phyloP scores from a whole-genome alignment of 768 basidiomycete species.

The Xerocomus spinulosus region DNA sequence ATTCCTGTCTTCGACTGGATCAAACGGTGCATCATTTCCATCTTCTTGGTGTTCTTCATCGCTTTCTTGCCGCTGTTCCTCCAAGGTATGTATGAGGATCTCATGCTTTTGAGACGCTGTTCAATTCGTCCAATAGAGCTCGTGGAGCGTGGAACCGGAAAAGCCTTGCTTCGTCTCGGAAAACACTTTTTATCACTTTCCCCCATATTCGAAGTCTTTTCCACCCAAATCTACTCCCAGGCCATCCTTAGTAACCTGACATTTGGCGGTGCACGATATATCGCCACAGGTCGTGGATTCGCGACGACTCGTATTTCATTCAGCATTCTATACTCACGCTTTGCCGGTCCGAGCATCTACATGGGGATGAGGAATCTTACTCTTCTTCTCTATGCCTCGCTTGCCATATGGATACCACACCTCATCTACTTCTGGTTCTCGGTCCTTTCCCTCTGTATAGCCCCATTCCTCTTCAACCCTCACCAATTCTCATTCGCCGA shows the following conservation, averaged over 20 bases:
- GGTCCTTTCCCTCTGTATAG: conserved; percentile 88
- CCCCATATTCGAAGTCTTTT: conserved; percentile 98
- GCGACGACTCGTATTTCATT: conserved; percentile 96
- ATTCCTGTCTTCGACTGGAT: conserved; percentile 98
- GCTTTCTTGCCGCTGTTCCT: conserved; percentile 95
- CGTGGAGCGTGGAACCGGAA: conserved; percentile 93
- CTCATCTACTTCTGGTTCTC: conserved; percentile 99
- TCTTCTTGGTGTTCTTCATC: conserved; percentile 98
- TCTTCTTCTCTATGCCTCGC: conserved; percentile 83
- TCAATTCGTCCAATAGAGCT: conserved; percentile 54
- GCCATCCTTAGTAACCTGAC: conserved; percentile 95
- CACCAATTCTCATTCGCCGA: conserved; percentile 97
- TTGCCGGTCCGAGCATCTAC: conserved; percentile 99
- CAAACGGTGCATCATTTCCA: conserved; percentile 91
- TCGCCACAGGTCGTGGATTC: conserved; percentile 98
- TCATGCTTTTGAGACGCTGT: conserved; percentile 1
- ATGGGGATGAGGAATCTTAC: conserved; percentile 94
- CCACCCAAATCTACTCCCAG: conserved; percentile 96
- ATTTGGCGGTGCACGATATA: conserved; percentile 98
- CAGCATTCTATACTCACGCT: conserved; percentile 95
- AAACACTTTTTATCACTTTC: conserved; percentile 98
- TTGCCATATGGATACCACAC: conserved; percentile 91
- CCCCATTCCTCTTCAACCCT: conserved; percentile 99
- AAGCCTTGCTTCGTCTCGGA: conserved; percentile 86
- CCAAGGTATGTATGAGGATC: conserved; percentile 58